Evolutionary conservation across 108 stramenopile species (phyloP).

Genomic region (Fistulifera solaris): DNA sequence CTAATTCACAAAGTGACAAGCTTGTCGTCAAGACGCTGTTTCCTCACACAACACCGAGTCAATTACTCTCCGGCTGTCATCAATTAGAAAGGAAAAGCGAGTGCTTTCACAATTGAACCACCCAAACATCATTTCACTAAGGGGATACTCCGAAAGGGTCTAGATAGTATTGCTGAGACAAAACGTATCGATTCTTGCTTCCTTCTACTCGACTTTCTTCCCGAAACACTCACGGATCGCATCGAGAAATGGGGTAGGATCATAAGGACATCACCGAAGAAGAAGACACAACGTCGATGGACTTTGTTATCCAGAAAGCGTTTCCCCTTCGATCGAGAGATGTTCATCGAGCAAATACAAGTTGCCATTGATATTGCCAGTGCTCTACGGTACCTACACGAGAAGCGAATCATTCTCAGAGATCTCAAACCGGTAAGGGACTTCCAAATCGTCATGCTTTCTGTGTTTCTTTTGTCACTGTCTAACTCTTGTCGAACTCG

Average conservation of each 20-base stretch:
- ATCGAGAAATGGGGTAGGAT: conserved; percentile 16
- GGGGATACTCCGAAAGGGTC: conserved; percentile 9
- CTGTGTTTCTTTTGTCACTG: no score
- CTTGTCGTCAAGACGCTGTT: no score
- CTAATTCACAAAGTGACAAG: no score
- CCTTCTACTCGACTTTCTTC: conserved; percentile 47
- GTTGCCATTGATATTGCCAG: conserved; percentile 35
- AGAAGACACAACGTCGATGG: not conserved
- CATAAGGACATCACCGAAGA: not conserved
- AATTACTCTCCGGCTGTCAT: no score
- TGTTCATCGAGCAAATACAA: conserved; percentile 16
- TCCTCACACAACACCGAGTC: no score
- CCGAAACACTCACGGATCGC: conserved; percentile 25
- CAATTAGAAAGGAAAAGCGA: conserved; percentile 45
- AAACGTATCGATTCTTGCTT: conserved; percentile 43
- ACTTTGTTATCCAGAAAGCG: conserved; percentile 8
- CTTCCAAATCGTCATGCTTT: not conserved
- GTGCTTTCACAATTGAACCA: conserved; percentile 48
- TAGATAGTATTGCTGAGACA: conserved; percentile 16
- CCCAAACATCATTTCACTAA: conserved; percentile 52
- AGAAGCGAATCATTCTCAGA: conserved; percentile 34
- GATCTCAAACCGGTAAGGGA: conserved; percentile 47
- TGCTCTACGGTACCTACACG: conserved; percentile 32
- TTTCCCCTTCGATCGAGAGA: not conserved
- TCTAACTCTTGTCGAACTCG: conserved; percentile 26